Base-by-base conservation (phyloP, 2,329 filamentous ascomycete species). In the Epichloe typhina region DNA sequence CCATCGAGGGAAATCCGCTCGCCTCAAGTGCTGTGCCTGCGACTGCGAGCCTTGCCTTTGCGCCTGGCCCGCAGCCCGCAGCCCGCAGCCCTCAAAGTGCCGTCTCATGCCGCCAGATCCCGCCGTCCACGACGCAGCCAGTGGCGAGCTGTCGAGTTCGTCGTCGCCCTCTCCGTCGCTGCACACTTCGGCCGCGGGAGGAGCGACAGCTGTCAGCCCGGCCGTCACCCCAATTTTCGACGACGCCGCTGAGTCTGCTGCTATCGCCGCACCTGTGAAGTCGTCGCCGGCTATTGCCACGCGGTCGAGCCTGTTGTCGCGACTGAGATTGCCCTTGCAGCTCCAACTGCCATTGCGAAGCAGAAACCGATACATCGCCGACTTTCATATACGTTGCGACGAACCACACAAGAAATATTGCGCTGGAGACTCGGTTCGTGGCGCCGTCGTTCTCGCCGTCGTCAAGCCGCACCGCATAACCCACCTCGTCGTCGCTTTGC, bases 331-430 rank as follows among this genome's bases (percentile, higher is more conserved):
- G 45, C 73, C 75, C 35, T 38, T 52, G 37, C 49, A 53, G 44
- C 68, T 77, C 52, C 65, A 69, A 40, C 66, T 76, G 11, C 71
- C 73, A 46, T 66, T 77, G 53, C 72, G 75, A 44, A 72, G 71
- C 53, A 72, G 74, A 52, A 72, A 67, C 52, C 83, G 86, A 59
- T 81, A 84, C 64, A 73, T 88, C 58, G 74, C 81, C 69, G 86
- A 91, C 63, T 93, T 89, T 69, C 80, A 87, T 66, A 81, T 93
- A 64, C 78, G 80, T 56, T 79, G 85, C 47, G 77, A 86, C 62
- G 85, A 91, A 62, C 86, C 86, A 12, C 83, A 90, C 66, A 82
- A 82, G 56, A 82, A 85, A 60, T 90, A 90, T 66, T 74, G 73
- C 26, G 84, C 85, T 4, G 86, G 86, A 54, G 86, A 91, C 61